A percentile compares a stretch with the other conserved stretches of the same genome.
phyloP scores from a whole-genome alignment of 257 asterid genomes.

The Capsicum rhomboideum region DNA sequence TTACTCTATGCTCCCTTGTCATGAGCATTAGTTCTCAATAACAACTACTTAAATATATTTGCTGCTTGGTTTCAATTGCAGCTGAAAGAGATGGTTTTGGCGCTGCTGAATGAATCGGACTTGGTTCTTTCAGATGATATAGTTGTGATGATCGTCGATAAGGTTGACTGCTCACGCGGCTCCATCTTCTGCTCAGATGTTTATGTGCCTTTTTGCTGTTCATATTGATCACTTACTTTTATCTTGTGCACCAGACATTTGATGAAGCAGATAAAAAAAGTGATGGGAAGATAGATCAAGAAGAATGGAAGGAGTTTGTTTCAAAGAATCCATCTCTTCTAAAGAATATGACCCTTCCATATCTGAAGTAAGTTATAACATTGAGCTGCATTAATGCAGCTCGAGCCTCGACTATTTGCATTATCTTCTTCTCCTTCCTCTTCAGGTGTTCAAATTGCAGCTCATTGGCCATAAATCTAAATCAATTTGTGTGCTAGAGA shows the following conservation, averaged over 20 bases:
- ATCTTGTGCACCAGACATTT: conserved; percentile 39
- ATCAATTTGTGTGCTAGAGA: no score
- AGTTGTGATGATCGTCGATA: conserved; percentile 65
- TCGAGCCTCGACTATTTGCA: background rate
- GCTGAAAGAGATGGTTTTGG: conserved; percentile 90
- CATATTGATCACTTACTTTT: background rate
- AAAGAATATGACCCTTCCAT: conserved; percentile 85
- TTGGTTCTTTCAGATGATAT: conserved; percentile 66
- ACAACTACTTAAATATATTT: background rate
- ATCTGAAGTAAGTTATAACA: conserved; percentile 49
- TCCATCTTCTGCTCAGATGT: background rate
- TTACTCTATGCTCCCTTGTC: background rate
- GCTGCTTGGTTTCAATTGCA: conserved; percentile 13
- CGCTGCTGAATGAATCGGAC: conserved; percentile 80
- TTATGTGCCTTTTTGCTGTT: background rate
- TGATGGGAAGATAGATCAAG: conserved; percentile 80
- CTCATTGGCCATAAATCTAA: no score
- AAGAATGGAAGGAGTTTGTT: conserved; percentile 81
- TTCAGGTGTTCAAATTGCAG: background rate
- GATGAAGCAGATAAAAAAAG: conserved; percentile 61
- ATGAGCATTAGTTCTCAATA: background rate
- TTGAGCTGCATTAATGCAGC: background rate
- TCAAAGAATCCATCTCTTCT: conserved; percentile 73
- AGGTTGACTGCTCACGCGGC: conserved; percentile 27
- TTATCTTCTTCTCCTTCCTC: background rate